A percentile compares a stretch with the other conserved stretches of the same genome.
These are phyloP conservation scores for Penicillium sp. DNA, from an alignment of 2,329 filamentous ascomycete species.

Conservation along the genomic window DNA sequence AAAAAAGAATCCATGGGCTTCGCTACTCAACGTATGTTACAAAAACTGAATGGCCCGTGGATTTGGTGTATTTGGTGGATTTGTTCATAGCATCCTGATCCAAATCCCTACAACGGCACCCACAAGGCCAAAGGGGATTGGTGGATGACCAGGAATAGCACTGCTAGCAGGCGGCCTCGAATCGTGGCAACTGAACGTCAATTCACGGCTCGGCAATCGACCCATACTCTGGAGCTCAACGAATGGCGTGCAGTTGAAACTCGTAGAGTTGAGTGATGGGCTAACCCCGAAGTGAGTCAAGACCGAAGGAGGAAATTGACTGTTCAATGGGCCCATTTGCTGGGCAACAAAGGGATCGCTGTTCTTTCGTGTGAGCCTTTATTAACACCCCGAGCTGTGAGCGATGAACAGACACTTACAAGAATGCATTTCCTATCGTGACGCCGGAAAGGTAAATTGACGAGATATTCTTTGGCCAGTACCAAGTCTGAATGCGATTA, in stretches of 20 bases:
- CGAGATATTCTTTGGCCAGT: no score
- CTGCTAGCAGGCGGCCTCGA: background rate
- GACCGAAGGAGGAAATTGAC: no score
- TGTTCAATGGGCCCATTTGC: background rate
- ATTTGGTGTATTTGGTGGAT: background rate
- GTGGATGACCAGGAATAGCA: background rate
- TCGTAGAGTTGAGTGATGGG: background rate
- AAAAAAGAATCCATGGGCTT: background rate
- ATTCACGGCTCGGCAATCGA: background rate
- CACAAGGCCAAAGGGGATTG: background rate
- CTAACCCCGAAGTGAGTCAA: background rate
- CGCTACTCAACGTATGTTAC: background rate
- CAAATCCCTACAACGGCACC: background rate
- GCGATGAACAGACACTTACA: no score
- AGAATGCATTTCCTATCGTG: no score
- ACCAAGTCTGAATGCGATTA: no score
- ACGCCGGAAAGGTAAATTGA: no score
- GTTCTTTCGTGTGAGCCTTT: background rate
- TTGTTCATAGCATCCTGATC: background rate
- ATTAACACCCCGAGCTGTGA: no score
- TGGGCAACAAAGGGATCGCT: constrained; percentile 1
- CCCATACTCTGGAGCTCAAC: background rate
- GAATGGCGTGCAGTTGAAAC: background rate
- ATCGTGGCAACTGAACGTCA: background rate
- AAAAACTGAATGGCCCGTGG: background rate